Evolutionary conservation across 2,329 filamentous ascomycete genomes (phyloP).

Genomic region (Stagonosporopsis cucurbitacearum): DNA sequence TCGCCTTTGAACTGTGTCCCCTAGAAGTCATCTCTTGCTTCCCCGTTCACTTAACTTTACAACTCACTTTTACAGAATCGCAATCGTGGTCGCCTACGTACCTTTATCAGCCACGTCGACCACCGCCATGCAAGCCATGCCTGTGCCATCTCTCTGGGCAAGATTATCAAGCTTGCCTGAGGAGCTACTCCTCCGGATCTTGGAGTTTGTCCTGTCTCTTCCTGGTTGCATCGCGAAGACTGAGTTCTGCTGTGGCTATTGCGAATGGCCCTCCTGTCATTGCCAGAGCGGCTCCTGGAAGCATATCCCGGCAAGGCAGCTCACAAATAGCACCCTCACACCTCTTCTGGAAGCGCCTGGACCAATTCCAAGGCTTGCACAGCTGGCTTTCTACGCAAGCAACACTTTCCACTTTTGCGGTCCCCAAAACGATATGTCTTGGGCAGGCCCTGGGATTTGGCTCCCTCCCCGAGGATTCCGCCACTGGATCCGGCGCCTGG

Average conservation of each 20-base stretch:
- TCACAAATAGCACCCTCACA: neutral
- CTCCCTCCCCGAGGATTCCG: neutral
- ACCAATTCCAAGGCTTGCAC: neutral
- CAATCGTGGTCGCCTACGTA: neutral
- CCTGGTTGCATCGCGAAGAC: neutral
- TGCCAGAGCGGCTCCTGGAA: neutral
- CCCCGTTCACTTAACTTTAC: neutral
- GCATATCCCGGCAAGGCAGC: neutral
- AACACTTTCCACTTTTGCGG: neutral
- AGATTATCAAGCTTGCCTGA: neutral
- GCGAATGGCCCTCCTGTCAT: conserved; percentile 1
- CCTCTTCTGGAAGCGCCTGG: neutral
- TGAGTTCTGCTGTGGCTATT: neutral
- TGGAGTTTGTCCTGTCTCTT: neutral
- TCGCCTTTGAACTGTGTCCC: neutral
- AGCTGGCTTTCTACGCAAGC: neutral
- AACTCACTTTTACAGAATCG: neutral
- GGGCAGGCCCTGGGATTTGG: neutral
- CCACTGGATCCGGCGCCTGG: neutral
- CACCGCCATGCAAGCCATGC: neutral
- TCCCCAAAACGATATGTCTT: neutral
- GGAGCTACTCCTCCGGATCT: neutral
- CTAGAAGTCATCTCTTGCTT: neutral
- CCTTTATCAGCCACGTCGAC: neutral
- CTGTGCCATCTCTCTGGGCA: neutral